These are phyloP conservation scores for Lablab purpureus DNA, from an alignment of 306 rosid genomes.

Conservation along the genomic window DNA sequence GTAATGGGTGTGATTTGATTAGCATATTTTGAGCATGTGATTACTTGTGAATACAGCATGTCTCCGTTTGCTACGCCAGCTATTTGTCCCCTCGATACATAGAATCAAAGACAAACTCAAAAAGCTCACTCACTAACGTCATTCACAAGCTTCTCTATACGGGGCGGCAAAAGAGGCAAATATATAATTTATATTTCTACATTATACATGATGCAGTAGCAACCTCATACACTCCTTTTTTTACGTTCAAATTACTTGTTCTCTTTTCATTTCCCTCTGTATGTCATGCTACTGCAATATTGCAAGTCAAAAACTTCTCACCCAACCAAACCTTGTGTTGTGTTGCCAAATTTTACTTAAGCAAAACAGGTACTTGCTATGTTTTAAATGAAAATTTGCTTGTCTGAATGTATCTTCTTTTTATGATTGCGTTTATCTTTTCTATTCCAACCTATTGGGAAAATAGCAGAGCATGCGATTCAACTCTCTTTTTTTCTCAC, in stretches of 20 bases:
- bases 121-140: slow-evolving; percentile 42
- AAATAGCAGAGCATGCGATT: slow-evolving; percentile 41
- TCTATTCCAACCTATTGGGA: slow-evolving; percentile 25
- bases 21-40: slow-evolving; percentile 52
- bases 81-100: slow-evolving; percentile 48
- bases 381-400: slow-evolving; percentile 4
- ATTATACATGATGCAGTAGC: too few relatives aligned
- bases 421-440: slow-evolving; percentile 31
- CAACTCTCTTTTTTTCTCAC: slow-evolving; percentile 11
- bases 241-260: too few relatives aligned
- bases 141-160: slow-evolving; percentile 40
- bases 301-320: too few relatives aligned
- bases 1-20: slow-evolving; percentile 17
- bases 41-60: slow-evolving; percentile 57
- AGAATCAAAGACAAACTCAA: slow-evolving; percentile 30
- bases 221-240: too few relatives aligned
- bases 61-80: slow-evolving; percentile 57
- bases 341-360: slow-evolving; percentile 23
- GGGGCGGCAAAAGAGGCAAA: slow-evolving; percentile 24
- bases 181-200: neutral
- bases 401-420: slow-evolving; percentile 12
- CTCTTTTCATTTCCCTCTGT: too few relatives aligned
- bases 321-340: too few relatives aligned
- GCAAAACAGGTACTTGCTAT: slow-evolving; percentile 28
- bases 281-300: too few relatives aligned